A percentile compares a stretch with the other conserved stretches of the same genome.
Conservation (phyloP, 2,329 filamentous ascomycete species). For the Phaeoacremonium minimum region DNA sequence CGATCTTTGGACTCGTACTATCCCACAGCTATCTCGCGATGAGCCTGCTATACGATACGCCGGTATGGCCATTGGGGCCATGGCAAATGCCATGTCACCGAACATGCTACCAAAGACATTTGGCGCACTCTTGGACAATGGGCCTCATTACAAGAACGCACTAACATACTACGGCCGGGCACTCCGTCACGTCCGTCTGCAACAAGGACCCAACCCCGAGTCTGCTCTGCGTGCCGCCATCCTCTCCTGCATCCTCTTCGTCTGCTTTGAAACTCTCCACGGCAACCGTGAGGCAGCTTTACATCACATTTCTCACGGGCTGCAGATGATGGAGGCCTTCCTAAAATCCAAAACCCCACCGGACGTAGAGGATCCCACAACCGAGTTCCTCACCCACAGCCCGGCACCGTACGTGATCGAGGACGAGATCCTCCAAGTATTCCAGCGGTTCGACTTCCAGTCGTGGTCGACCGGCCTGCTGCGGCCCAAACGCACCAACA, state of each 20-base stretch:
- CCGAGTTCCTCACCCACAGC: background rate
- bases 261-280: conserved; percentile 30
- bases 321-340: conserved; percentile 29
- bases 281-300: conserved; percentile 27
- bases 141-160: conserved; percentile 22
- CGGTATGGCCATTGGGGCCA: conserved; percentile 29
- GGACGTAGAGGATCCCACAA: background rate
- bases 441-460: conserved; percentile 22
- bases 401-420: conserved; percentile 16
- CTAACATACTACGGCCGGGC: conserved; percentile 26
- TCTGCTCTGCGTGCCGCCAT: conserved; percentile 17
- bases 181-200: conserved; percentile 14
- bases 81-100: conserved; percentile 15
- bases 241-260: conserved; percentile 30
- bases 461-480: conserved; percentile 19
- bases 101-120: conserved; percentile 1
- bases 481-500: conserved; percentile 9
- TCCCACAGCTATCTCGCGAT: conserved; percentile 26
- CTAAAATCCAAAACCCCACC: conserved; percentile 5
- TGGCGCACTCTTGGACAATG: conserved; percentile 1
- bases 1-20: conserved; percentile 26
- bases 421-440: conserved; percentile 19
- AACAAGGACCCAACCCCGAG: background rate
- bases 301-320: conserved; percentile 28
- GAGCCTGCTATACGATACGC: conserved; percentile 29